Percentiles rank a stretch among this genome's conserved stretches.
phyloP scores from a whole-genome alignment of 352 stramenopile species.

The Phytophthora aleatoria region DNA sequence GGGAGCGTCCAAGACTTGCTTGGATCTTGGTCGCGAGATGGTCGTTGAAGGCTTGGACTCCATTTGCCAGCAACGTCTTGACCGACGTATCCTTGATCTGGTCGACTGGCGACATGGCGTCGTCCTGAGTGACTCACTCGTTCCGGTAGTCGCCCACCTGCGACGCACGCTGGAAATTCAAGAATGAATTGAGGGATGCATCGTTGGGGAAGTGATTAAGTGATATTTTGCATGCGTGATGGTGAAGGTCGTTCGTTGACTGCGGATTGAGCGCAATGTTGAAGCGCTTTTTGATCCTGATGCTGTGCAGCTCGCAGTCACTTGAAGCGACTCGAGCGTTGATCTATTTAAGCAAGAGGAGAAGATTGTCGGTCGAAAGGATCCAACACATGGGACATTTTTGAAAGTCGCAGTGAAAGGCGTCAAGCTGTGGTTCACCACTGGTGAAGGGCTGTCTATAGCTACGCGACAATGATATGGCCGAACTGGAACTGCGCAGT shows the following conservation, averaged over 20 bases:
- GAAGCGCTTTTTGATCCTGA: neutral
- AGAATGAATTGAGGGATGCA: slow-evolving; percentile 5
- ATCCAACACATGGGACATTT: neutral
- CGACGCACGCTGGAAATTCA: slow-evolving; percentile 15
- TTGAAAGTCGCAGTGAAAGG: too few species aligned
- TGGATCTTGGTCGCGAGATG: slow-evolving; percentile 37
- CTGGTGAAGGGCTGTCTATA: too few species aligned
- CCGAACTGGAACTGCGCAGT: too few species aligned
- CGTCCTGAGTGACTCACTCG: neutral
- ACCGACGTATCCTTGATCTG: slow-evolving; percentile 10
- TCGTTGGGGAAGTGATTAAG: neutral
- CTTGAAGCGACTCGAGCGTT: neutral
- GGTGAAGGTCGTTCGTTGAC: neutral
- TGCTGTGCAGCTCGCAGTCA: neutral
- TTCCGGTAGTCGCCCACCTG: slow-evolving; percentile 11
- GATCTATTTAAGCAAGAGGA: neutral
- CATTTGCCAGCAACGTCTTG: slow-evolving; percentile 30
- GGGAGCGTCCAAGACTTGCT: slow-evolving; percentile 26
- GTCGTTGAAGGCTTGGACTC: slow-evolving; percentile 36
- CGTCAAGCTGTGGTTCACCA: too few species aligned
- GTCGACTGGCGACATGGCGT: slow-evolving; percentile 13
- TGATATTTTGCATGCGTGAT: neutral
- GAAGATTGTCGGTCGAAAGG: neutral
- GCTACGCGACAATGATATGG: too few species aligned
- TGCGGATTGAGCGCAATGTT: neutral